Conservation (phyloP, 345 rosid genomes). For the thale cress (Arabidopsis thaliana) region TAIR10.1 NC_003076.8:20735501-20736000, state of each 20-base stretch:
- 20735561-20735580: constrained; percentile 60
- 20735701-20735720: constrained; percentile 80
- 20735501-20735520: constrained; percentile 59
- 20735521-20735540: constrained; percentile 57
- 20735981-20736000: background rate
- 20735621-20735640: constrained; percentile 93
- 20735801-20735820: constrained; percentile 43
- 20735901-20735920: background rate
- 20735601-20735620: constrained; percentile 68
- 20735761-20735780: constrained; percentile 74
- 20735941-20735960: background rate
- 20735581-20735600: constrained; percentile 73
- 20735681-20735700: constrained; percentile 95
- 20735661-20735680: constrained; percentile 84
- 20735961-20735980: background rate
- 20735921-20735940: background rate
- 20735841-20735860: background rate
- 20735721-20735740: constrained; percentile 91
- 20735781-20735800: constrained; percentile 57
- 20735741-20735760: constrained; percentile 62
- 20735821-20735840: constrained; percentile 20
- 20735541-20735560: constrained; percentile 63
- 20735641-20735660: constrained; percentile 77
- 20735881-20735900: background rate
- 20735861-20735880: constrained; percentile 3